Percentiles rank a stretch among this genome's conserved stretches.
Evolutionary conservation across 1,139 yeast species (phyloP).

Genomic region (Pneumocystis jirovecii): DNA sequence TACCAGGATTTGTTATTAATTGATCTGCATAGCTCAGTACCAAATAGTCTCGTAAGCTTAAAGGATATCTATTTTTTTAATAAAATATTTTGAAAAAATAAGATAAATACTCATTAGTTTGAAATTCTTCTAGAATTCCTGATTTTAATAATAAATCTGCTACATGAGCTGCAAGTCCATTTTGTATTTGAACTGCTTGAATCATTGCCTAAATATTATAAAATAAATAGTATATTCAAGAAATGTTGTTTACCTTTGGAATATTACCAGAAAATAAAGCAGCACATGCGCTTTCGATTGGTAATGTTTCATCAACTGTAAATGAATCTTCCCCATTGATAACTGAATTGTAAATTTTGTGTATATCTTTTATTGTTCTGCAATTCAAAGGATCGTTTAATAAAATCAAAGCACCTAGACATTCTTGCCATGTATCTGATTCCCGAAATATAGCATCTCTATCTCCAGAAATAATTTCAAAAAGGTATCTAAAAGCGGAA

Average conservation of each 20-base stretch:
- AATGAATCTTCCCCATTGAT: background rate
- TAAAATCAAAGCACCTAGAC: background rate
- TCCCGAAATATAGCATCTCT: background rate
- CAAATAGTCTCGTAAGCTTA: background rate
- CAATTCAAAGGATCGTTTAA: background rate
- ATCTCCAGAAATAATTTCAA: background rate
- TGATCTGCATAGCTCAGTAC: background rate
- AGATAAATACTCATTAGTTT: background rate
- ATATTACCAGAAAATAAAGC: background rate
- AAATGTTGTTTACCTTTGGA: background rate
- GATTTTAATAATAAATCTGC: background rate
- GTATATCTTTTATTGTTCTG: background rate
- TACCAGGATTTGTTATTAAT: background rate
- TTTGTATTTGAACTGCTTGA: background rate
- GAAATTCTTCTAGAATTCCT: background rate
- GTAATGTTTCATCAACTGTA: background rate
- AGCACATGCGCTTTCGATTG: background rate
- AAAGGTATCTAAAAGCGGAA: background rate
- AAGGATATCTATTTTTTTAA: background rate
- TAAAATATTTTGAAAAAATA: background rate
- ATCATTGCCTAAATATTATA: background rate
- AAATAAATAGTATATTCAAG: background rate
- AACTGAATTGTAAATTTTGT: background rate
- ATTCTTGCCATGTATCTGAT: conserved; percentile 2
- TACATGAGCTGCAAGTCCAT: background rate